Evolutionary conservation across 345 rosid species (phyloP).

Genomic region (Anastatica hierochuntica): DNA sequence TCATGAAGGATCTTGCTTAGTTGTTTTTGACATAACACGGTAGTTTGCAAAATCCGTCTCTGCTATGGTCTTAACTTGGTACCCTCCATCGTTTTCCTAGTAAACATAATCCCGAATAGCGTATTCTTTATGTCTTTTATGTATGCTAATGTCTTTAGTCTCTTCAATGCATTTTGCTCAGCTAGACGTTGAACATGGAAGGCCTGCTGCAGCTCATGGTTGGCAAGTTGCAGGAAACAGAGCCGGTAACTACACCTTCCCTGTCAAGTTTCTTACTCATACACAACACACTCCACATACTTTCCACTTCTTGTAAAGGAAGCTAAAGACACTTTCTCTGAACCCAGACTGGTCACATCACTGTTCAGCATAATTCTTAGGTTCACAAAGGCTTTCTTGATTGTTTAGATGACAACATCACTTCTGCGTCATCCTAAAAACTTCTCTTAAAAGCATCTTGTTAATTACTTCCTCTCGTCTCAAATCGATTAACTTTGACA

Average conservation of each 20-base stretch:
- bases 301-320: slow-evolving; percentile 63
- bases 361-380: slow-evolving; percentile 67
- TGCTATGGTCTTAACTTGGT: slow-evolving; percentile 70
- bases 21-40: slow-evolving; percentile 74
- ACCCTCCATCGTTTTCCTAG: slow-evolving; percentile 65
- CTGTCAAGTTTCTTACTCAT: slow-evolving; percentile 72
- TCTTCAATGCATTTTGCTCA: slow-evolving; percentile 68
- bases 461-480: slow-evolving; percentile 73
- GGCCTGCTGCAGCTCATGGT: slow-evolving; percentile 85
- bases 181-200: slow-evolving; percentile 76
- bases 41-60: slow-evolving; percentile 53
- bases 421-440: slow-evolving; percentile 63
- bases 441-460: slow-evolving; percentile 83
- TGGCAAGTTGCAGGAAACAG: slow-evolving; percentile 94
- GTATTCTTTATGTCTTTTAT: slow-evolving; percentile 73
- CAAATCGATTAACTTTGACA: slow-evolving; percentile 42
- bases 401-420: slow-evolving; percentile 76
- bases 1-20: slow-evolving; percentile 74
- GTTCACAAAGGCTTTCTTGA: slow-evolving; percentile 70
- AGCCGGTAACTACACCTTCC: slow-evolving; percentile 70
- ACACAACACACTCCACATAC: slow-evolving; percentile 71
- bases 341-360: slow-evolving; percentile 58
- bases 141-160: slow-evolving; percentile 68
- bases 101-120: slow-evolving; percentile 61
- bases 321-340: slow-evolving; percentile 73